Evolutionary conservation across 106 monocot genomes (phyloP).

Genomic region (Dendrobium catenatum): DNA sequence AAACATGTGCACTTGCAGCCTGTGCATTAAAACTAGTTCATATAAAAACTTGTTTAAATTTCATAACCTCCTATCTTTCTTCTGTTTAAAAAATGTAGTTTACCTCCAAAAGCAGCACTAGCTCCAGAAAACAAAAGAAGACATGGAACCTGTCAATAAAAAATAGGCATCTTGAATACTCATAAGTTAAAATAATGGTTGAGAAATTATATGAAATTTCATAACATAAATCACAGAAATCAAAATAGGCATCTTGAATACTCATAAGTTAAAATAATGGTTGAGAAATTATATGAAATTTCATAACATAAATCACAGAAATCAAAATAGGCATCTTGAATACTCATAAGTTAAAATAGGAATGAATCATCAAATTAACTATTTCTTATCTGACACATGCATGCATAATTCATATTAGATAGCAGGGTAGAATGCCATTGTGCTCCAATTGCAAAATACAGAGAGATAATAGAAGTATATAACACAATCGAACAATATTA

Average conservation of each 20-base stretch:
- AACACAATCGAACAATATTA: too few species aligned
- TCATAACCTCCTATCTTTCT: too few species aligned
- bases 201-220: background rate
- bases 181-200: background rate
- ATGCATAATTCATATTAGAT: too few species aligned
- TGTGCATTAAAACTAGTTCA: too few species aligned
- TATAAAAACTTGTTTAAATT: too few species aligned
- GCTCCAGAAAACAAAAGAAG: slow-evolving; percentile 60
- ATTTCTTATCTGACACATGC: too few species aligned
- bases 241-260: background rate
- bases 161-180: background rate
- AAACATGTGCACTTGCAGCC: too few species aligned
- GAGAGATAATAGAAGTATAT: too few species aligned
- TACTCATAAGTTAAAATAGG: too few species aligned
- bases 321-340: background rate
- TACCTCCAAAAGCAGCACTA: slow-evolving; percentile 73
- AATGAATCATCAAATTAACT: too few species aligned
- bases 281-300: background rate
- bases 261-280: background rate
- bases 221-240: background rate
- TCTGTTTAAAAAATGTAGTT: background rate
- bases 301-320: background rate
- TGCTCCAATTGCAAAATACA: too few species aligned
- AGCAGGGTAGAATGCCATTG: too few species aligned
- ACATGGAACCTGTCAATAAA: slow-evolving; percentile 48